Base-by-base conservation (phyloP, 805 yeast species). In the Cyberlindnera euphorbiae region DNA sequence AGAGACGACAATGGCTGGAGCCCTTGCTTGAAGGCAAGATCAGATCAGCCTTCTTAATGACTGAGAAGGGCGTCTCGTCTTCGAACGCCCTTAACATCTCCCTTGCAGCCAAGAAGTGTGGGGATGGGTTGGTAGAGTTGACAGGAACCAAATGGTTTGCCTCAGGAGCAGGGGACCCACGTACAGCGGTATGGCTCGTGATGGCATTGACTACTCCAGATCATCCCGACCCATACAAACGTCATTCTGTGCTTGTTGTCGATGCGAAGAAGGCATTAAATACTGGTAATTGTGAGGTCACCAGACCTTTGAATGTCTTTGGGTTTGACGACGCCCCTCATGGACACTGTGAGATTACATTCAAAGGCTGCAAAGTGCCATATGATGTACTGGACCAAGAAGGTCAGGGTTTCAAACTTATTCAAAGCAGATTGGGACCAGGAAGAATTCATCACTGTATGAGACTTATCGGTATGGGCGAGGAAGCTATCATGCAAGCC, bases 371-470 rank as follows among this genome's bases (percentile, higher is more conserved):
- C 42, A 73, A 65, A 35, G 66, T 77, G 8, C 69, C 75, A 4
- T 47, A 44, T 15, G 68, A 64, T 8, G 46, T 56, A 13, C 64
- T 68, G 35, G 70, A 64, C 54, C 52, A 59, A n/a, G 60, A 74
- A 38, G 82, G 84, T 18, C 66, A 68, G 38, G 85, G 84, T 2
- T 78, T 77, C 50, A 77, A 73, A 42, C 63, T 78, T 44, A 74
- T 78, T 46, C 83, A 77, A 55, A 74, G 79, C 16, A 65, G 83
- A 38, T 62, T 78, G 28, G 83, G 83, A 2, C 82, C 83, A 1
- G 83, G 84, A n/a, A 63, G 83, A 52, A 73, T 78, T 45, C 84
- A 77, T 55, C 83, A 78, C 55, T 78, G 83, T 56, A 77, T 78
- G 83, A 63, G 83, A 51, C 56, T 71, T 21, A 63, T 78, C 44